phyloP scores from a whole-genome alignment of 345 rosid species.

The Aquilaria malaccensis region DNA sequence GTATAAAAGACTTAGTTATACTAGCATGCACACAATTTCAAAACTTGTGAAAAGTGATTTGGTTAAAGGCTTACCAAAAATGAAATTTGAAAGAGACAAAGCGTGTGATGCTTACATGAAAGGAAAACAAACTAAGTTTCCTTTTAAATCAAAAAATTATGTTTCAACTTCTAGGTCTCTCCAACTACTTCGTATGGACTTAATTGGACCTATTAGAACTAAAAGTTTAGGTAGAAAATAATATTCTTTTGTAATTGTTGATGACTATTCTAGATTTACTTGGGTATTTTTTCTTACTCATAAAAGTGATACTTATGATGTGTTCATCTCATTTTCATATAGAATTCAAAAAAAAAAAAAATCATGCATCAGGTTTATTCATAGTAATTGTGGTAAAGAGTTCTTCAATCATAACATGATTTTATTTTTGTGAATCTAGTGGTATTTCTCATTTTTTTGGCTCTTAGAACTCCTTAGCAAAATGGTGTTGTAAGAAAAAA shows the following conservation, averaged over 20 bases:
- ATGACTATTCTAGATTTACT: slow-evolving; percentile 1
- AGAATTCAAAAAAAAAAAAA: no score
- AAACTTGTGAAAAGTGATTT: neutral
- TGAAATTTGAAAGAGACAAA: neutral
- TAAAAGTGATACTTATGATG: slow-evolving; percentile 1
- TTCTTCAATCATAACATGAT: neutral
- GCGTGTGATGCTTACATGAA: neutral
- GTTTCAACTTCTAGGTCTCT: neutral
- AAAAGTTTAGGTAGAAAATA: neutral
- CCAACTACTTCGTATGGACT: neutral
- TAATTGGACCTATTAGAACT: neutral
- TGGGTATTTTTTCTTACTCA: neutral
- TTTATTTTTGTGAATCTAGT: neutral
- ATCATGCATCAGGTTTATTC: no score
- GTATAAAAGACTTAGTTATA: no score
- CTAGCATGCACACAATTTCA: neutral
- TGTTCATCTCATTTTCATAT: neutral
- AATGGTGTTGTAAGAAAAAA: neutral
- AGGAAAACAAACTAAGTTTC: neutral
- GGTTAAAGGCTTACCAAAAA: neutral
- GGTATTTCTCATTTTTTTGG: neutral
- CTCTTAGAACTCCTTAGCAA: neutral
- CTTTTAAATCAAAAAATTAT: neutral
- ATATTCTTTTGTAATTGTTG: neutral
- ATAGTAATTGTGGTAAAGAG: neutral